These are phyloP conservation scores for Curvularia hawaiiensis DNA, from an alignment of 2,329 filamentous ascomycete genomes.

Conservation along the genomic window DNA sequence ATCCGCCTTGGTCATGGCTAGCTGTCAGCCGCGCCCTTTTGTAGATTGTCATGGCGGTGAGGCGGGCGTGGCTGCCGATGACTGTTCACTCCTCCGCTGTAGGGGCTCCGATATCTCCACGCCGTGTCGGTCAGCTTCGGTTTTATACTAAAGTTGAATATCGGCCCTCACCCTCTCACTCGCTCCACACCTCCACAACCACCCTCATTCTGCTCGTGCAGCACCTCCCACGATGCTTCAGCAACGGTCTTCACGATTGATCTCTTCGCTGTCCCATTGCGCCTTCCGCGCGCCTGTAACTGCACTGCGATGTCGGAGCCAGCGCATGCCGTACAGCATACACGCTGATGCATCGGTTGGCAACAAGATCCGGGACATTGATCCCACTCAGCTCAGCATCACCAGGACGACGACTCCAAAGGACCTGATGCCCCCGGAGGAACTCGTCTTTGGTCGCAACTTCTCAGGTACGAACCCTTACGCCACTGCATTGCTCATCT, in stretches of 20 bases:
- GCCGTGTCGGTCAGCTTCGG: conserved; percentile 35
- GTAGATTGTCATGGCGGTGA: conserved; percentile 5
- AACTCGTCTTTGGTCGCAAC: conserved; percentile 85
- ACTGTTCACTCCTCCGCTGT: conserved; percentile 14
- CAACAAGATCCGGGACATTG: conserved; percentile 69
- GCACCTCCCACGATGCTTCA: conserved; percentile 43
- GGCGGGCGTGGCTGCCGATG: conserved; percentile 24
- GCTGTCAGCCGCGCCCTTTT: conserved; percentile 28
- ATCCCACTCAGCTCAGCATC: conserved; percentile 76
- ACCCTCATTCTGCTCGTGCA: conserved; percentile 14
- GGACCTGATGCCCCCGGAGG: conserved; percentile 71
- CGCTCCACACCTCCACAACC: conserved; percentile 16
- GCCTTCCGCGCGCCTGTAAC: conserved; percentile 33
- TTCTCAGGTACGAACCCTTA: conserved; percentile 73
- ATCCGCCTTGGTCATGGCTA: conserved; percentile 26
- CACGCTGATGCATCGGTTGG: conserved; percentile 53
- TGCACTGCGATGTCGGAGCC: conserved; percentile 52
- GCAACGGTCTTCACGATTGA: conserved; percentile 41
- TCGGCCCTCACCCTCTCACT: conserved; percentile 12
- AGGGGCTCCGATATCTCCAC: conserved; percentile 19
- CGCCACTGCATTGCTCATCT: conserved; percentile 16
- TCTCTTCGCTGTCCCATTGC: conserved; percentile 40
- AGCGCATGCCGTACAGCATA: conserved; percentile 54
- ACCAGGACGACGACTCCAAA: conserved; percentile 79
- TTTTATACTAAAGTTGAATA: conserved; percentile 27